Percentiles rank a stretch among this genome's conserved stretches.
Conservation (phyloP, 2,329 filamentous ascomycete species). For the Curvularia hawaiiensis region DNA sequence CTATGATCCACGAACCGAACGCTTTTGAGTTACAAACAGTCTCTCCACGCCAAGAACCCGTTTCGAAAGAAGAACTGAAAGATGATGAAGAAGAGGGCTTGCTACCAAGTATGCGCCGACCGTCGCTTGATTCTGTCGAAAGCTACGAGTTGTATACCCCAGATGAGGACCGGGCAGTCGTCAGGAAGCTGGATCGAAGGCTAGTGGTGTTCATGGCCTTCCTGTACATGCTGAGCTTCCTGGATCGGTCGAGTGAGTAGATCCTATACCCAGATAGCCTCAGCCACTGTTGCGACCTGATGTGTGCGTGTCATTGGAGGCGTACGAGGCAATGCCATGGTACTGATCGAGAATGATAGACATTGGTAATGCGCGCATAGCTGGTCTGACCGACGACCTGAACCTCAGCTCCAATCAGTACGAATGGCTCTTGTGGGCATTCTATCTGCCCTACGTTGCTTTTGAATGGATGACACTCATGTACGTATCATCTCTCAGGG, state of each 20-base stretch:
- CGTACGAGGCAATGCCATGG: neutral
- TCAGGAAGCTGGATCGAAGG: conserved; percentile 75
- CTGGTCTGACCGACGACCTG: conserved; percentile 61
- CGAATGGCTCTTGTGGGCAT: conserved; percentile 65
- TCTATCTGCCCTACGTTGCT: conserved; percentile 67
- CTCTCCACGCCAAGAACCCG: conserved; percentile 17
- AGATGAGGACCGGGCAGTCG: conserved; percentile 74
- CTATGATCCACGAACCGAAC: conserved; percentile 20
- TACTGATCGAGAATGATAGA: conserved; percentile 44
- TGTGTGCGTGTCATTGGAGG: conserved; percentile 31
- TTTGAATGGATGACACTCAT: conserved; percentile 72
- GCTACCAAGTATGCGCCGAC: conserved; percentile 22
- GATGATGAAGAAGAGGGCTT: conserved; percentile 35
- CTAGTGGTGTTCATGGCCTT: conserved; percentile 82
- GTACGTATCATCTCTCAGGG: conserved; percentile 35
- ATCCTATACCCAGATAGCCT: conserved; percentile 6
- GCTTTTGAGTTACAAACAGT: conserved; percentile 35
- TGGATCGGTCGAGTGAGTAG: conserved; percentile 78
- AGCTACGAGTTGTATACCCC: conserved; percentile 61
- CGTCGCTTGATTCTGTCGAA: conserved; percentile 39
- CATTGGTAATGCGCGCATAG: conserved; percentile 67
- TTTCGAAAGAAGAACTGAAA: conserved; percentile 15
- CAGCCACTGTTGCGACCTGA: conserved; percentile 6
- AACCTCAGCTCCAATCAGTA: conserved; percentile 61
- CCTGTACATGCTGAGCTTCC: conserved; percentile 82